Percentiles rank a stretch among this genome's conserved stretches.
Evolutionary conservation across 305 asterid species (phyloP).

Genomic region (Withania somnifera): DNA sequence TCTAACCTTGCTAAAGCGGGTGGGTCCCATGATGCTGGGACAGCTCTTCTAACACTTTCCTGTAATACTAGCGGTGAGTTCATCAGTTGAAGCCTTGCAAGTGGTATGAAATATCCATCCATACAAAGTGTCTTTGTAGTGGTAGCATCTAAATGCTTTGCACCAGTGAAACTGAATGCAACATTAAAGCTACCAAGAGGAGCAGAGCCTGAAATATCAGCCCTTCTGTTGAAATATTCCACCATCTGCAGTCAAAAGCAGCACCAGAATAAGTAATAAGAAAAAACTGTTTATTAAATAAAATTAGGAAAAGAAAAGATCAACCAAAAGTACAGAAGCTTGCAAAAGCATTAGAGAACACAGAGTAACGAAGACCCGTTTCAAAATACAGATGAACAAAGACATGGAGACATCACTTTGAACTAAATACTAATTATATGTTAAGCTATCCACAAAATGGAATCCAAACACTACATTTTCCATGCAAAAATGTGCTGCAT

Average conservation of each 20-base stretch:
- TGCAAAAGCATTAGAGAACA: background rate
- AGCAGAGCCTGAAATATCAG: constrained; percentile 43
- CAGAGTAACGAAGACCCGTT: background rate
- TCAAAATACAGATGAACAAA: background rate
- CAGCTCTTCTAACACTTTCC: constrained; percentile 54
- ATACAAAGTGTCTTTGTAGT: constrained; percentile 68
- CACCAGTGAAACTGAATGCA: constrained; percentile 63
- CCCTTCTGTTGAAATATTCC: constrained; percentile 70
- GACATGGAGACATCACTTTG: background rate
- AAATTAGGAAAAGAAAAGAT: background rate
- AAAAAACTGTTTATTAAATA: background rate
- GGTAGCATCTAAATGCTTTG: constrained; percentile 54
- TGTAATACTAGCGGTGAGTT: constrained; percentile 41
- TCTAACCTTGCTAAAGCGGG: constrained; percentile 64
- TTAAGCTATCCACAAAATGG: background rate
- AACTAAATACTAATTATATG: background rate
- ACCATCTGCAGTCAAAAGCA: constrained; percentile 53
- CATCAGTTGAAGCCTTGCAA: constrained; percentile 46
- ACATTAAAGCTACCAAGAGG: constrained; percentile 79
- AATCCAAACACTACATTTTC: background rate
- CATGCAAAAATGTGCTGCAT: background rate
- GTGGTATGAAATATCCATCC: constrained; percentile 75
- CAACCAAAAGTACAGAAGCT: background rate
- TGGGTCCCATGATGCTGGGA: constrained; percentile 82
- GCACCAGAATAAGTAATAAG: background rate